Conservation (phyloP, 768 basidiomycete species). For the Pleurotus sapidus region DNA sequence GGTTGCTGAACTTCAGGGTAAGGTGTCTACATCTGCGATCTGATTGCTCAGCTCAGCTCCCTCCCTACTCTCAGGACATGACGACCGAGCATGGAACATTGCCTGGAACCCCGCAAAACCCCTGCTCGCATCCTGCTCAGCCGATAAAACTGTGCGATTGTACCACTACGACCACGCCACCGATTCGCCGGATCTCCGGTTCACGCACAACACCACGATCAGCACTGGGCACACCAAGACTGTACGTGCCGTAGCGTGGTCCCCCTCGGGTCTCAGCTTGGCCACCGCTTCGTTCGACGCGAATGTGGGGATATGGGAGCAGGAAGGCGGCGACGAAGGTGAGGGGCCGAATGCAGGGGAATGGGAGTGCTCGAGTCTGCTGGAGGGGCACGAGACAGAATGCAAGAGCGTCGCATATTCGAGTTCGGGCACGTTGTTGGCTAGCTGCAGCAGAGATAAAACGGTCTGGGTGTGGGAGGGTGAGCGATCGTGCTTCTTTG, state of each 20-base stretch:
- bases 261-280: slow-evolving; percentile 81
- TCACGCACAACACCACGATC: slow-evolving; percentile 63
- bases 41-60: neutral
- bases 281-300: slow-evolving; percentile 95
- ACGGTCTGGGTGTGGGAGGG: slow-evolving; percentile 99
- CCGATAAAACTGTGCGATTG: slow-evolving; percentile 88
- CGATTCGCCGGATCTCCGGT: slow-evolving; percentile 28
- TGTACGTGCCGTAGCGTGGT: slow-evolving; percentile 84
- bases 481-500: slow-evolving; percentile 21
- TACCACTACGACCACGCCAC: slow-evolving; percentile 56
- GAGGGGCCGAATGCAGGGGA: slow-evolving; percentile 41
- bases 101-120: slow-evolving; percentile 87
- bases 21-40: neutral
- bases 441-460: slow-evolving; percentile 94
- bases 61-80: slow-evolving; percentile 50
- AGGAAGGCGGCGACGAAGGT: slow-evolving; percentile 39
- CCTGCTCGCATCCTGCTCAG: slow-evolving; percentile 88
- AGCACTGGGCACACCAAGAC: slow-evolving; percentile 86
- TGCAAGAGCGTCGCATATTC: slow-evolving; percentile 92
- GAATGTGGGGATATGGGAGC: slow-evolving; percentile 89
- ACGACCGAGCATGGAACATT: slow-evolving; percentile 83
- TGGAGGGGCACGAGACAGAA: slow-evolving; percentile 96
- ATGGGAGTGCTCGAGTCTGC: slow-evolving; percentile 84
- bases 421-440: slow-evolving; percentile 74
- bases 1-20: neutral